A percentile compares a stretch with the other conserved stretches of the same genome.
Conservation (phyloP, 305 asterid genomes). For the Fraxinus paxiana region DNA sequence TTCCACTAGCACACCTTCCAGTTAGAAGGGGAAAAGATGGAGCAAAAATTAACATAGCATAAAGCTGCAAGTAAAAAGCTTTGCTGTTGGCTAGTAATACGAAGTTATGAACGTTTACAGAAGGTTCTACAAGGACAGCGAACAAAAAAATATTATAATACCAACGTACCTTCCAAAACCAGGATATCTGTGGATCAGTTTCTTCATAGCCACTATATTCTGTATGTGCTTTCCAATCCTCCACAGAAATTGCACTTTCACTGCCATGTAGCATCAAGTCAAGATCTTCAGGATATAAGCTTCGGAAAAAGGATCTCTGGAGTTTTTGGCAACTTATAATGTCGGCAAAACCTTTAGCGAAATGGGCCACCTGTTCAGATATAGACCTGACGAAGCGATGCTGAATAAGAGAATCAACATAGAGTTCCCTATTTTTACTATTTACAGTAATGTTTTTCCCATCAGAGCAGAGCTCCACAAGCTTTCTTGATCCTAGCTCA, state of each 20-base stretch:
- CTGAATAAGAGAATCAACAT: constrained; percentile 63
- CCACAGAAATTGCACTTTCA: constrained; percentile 60
- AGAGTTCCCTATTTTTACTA: constrained; percentile 60
- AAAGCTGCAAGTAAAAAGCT: neutral
- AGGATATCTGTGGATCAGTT: constrained; percentile 67
- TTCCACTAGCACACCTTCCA: neutral
- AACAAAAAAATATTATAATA: neutral
- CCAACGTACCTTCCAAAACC: constrained; percentile 83
- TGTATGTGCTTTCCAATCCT: constrained; percentile 85
- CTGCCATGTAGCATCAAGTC: constrained; percentile 78
- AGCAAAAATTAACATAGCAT: neutral
- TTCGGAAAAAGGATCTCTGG: constrained; percentile 53
- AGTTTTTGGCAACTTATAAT: constrained; percentile 35
- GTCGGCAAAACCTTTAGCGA: constrained; percentile 64
- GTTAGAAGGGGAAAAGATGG: neutral
- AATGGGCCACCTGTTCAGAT: constrained; percentile 52
- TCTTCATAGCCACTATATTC: constrained; percentile 61
- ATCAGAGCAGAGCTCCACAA: constrained; percentile 56
- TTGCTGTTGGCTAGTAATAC: neutral
- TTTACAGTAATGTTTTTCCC: constrained; percentile 57
- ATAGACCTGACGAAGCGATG: constrained; percentile 59
- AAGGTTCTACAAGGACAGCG: neutral
- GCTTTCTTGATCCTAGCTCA: constrained; percentile 69
- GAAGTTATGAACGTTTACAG: neutral
- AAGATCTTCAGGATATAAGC: constrained; percentile 66